A percentile compares a stretch with the other conserved stretches of the same genome.
These are phyloP conservation scores for Sphaerulina populicola DNA, from an alignment of 2,329 filamentous ascomycete species.

Conservation along the genomic window DNA sequence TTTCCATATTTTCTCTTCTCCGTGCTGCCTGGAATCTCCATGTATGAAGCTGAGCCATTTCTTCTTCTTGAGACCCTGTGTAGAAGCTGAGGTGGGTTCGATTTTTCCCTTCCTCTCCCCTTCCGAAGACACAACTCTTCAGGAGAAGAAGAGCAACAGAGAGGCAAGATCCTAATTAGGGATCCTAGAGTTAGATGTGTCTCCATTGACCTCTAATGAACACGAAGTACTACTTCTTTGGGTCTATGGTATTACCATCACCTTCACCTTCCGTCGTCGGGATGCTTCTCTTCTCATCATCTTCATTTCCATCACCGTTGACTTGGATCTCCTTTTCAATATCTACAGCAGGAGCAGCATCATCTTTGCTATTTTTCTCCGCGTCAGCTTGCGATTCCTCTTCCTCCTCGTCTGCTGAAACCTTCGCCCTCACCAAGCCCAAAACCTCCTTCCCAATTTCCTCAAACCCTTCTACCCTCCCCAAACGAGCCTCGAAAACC, in stretches of 20 bases:
- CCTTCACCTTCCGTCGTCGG: no score
- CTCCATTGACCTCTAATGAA: background rate
- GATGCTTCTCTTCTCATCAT: background rate
- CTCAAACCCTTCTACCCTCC: slow-evolving; percentile 70
- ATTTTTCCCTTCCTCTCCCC: no score
- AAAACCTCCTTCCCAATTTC: slow-evolving; percentile 46
- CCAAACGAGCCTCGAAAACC: slow-evolving; percentile 60
- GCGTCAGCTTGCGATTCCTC: background rate
- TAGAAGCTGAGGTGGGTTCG: no score
- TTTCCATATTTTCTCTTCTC: no score
- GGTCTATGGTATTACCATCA: background rate
- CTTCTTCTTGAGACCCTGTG: no score
- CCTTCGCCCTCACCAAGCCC: slow-evolving; percentile 45
- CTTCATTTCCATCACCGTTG: background rate
- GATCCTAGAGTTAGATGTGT: background rate
- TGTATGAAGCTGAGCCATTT: no score
- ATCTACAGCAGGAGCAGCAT: background rate
- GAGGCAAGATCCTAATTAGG: slow-evolving; percentile 1
- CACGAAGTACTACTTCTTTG: background rate
- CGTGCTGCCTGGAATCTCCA: no score
- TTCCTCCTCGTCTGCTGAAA: slow-evolving; percentile 9
- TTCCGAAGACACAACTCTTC: background rate
- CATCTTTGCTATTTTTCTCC: background rate
- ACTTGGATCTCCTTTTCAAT: background rate
- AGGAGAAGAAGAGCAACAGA: background rate